A percentile compares a stretch with the other conserved stretches of the same genome.
phyloP scores from a whole-genome alignment of 768 basidiomycete species.

The Boletus rubroflammeus region DNA sequence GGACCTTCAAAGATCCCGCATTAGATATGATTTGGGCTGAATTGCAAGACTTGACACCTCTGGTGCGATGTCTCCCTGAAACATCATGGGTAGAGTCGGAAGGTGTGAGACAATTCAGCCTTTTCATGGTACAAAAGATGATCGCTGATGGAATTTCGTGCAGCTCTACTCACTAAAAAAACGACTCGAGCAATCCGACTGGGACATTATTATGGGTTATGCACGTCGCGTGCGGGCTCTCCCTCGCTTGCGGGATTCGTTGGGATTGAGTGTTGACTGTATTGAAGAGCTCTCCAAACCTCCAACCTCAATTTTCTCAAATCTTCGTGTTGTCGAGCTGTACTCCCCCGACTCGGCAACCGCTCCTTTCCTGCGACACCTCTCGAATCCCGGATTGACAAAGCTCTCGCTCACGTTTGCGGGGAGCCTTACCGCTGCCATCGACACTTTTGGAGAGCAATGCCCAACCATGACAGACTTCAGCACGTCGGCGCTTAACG shows the following conservation, averaged over 20 bases:
- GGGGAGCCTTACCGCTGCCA: not conserved
- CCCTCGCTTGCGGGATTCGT: not conserved
- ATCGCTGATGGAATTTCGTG: not conserved
- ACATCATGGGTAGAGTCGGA: not conserved
- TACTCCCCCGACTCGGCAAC: not conserved
- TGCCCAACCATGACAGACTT: conserved; percentile 3
- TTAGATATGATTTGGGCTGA: conserved; percentile 11
- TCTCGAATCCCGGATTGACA: conserved; percentile 1
- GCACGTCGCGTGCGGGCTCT: conserved; percentile 8
- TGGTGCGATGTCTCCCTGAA: conserved; percentile 9
- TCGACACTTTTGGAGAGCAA: not conserved
- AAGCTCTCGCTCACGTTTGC: not conserved
- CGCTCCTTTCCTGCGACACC: conserved; percentile 8
- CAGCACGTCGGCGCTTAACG: not conserved
- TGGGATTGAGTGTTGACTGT: not conserved
- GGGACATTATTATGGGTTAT: conserved; percentile 9
- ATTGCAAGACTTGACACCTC: conserved; percentile 8
- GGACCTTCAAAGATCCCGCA: conserved; percentile 11
- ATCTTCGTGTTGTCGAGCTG: conserved; percentile 2
- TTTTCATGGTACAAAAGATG: not conserved
- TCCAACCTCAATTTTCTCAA: conserved; percentile 8
- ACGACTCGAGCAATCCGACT: not conserved
- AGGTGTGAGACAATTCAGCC: conserved; percentile 1
- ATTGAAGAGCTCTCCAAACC: conserved; percentile 1
- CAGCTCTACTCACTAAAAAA: conserved; percentile 3